Base-by-base conservation (phyloP, 1,284 basidiomycete genomes). In the Tilletia horrida region DNA sequence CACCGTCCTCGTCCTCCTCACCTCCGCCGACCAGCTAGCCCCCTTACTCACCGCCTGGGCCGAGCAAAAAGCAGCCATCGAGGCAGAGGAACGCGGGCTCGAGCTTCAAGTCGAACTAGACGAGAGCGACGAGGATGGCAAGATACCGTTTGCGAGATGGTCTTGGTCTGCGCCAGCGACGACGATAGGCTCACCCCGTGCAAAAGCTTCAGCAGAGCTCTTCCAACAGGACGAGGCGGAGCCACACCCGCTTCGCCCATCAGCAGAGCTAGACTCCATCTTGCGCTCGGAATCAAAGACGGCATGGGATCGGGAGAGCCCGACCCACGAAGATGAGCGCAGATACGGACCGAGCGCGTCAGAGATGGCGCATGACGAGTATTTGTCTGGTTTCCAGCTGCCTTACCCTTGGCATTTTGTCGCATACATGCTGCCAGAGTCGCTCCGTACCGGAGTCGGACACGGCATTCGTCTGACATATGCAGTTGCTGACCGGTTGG, bases 1-100 rank as follows among this genome's bases (percentile, higher is more conserved):
- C 52, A 55, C 52, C 8, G 52, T 55, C 23, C 52, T 55, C 23
- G 52, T 29, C n/a, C 52, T 55, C 3, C 52, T 55, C n/a, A 29
- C 52, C 52, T 55, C 52, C 1, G 23, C 21, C 21, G 52, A 55
- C 52, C 52, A 55, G 52, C 52, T 55, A 8, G 23, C 52, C 1
- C 52, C 52, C 6, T 27, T 55, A 2, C 52, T 55, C 1, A 55
- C 52, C 25, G 52, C 52, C 52, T 55, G 52, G 52, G 52, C 52
- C 6, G 23, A 55, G 52, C 52, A 25, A 21, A 55, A 55, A 27
- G 52, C 52, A 3, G 52, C 52, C 3, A 55, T 55, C 52, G 18
- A 21, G 52, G 23, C 23, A 16, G 52, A 55, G 52, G 8, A 55
- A 27, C 52, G 52, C 9, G 18, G 23, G 52, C 18, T 9, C n/a